Evolutionary conservation across 164 flowering plant genomes (phyloP).

Genomic region (Buxus sempervirens): DNA sequence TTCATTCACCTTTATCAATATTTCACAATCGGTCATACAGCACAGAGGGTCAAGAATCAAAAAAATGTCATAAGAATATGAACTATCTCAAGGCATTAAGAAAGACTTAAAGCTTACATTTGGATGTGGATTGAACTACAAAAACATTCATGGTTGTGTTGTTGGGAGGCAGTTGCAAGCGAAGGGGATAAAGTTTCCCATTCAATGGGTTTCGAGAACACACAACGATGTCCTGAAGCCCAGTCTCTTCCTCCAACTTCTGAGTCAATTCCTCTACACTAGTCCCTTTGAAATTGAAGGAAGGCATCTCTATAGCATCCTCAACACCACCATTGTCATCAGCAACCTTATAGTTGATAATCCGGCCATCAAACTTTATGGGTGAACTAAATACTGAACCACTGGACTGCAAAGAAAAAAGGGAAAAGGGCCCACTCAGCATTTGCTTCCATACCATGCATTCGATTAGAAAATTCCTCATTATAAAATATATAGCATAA

Average conservation of each 20-base stretch:
- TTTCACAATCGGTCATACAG: not conserved
- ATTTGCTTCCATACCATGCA: not conserved
- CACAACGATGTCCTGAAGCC: constrained; percentile 52
- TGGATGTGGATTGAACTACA: constrained; percentile 51
- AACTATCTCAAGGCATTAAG: not conserved
- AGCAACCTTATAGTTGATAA: constrained; percentile 56
- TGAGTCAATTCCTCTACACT: constrained; percentile 60
- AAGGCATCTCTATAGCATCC: constrained; percentile 33
- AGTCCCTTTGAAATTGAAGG: constrained; percentile 61
- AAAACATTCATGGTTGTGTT: constrained; percentile 68
- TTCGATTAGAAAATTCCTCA: not conserved
- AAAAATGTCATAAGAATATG: not conserved
- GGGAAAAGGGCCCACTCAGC: not conserved
- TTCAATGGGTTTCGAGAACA: constrained; percentile 73
- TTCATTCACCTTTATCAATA: not conserved
- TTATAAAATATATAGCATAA: no score
- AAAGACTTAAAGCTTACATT: constrained; percentile 34
- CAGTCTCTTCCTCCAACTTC: constrained; percentile 68
- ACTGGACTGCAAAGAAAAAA: constrained; percentile 44
- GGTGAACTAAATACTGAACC: constrained; percentile 47
- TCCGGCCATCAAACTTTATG: constrained; percentile 60
- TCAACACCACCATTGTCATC: constrained; percentile 59
- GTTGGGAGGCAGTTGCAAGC: constrained; percentile 90
- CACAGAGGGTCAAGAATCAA: not conserved
- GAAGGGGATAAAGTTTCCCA: constrained; percentile 82